A percentile compares a stretch with the other conserved stretches of the same genome.
These are phyloP conservation scores for Dryas octopetala DNA, from an alignment of 306 rosid species.

Conservation along the genomic window DNA sequence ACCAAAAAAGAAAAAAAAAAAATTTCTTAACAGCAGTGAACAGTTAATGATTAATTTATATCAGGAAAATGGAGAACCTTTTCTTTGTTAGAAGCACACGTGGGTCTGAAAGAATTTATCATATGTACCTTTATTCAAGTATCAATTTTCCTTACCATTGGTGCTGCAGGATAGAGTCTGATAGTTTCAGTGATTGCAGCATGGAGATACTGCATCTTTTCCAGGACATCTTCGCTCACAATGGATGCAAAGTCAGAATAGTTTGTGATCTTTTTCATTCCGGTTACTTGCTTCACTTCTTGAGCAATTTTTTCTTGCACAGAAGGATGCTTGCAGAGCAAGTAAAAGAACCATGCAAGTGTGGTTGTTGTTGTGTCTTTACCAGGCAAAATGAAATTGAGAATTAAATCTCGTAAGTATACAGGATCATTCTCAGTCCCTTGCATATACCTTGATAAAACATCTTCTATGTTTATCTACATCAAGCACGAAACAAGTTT, in stretches of 20 bases:
- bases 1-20: too few species aligned
- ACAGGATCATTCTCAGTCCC: conserved; percentile 34
- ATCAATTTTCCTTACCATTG: conserved; percentile 52
- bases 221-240: conserved; percentile 22
- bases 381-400: conserved; percentile 67
- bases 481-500: conserved; percentile 11
- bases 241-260: conserved; percentile 38
- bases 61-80: too few species aligned
- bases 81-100: too few species aligned
- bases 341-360: conserved; percentile 72
- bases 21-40: too few species aligned
- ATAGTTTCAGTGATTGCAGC: conserved; percentile 80
- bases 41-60: too few species aligned
- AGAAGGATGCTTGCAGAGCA: conserved; percentile 63
- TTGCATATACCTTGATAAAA: conserved; percentile 69
- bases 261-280: conserved; percentile 33
- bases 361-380: conserved; percentile 72
- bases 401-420: conserved; percentile 62
- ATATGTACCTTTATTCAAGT: too few species aligned
- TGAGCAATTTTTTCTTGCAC: conserved; percentile 59
- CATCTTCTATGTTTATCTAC: conserved; percentile 56
- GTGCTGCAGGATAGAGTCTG: conserved; percentile 74
- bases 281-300: conserved; percentile 57
- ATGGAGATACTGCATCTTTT: conserved; percentile 70
- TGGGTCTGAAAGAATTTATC: too few species aligned